phyloP scores from a whole-genome alignment of 192 early-diverging fungal genomes.

The Fimicolochytrium jonesii region DNA sequence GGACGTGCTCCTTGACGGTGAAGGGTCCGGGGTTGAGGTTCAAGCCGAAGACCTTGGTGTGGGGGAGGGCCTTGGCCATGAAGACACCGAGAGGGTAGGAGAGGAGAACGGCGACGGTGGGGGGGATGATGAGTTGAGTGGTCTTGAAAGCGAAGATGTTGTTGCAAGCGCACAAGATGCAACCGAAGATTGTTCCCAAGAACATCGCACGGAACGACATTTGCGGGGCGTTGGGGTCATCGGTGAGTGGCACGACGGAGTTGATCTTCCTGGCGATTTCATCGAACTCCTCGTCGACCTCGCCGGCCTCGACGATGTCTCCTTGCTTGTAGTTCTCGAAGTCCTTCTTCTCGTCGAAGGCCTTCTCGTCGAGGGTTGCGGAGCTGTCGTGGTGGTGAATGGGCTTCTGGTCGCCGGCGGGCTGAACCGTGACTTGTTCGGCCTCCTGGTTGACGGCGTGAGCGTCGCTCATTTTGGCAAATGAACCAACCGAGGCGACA shows the following conservation, averaged over 20 bases:
- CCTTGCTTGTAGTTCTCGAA: slow-evolving; percentile 5
- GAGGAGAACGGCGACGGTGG: slow-evolving; percentile 1
- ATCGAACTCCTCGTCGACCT: slow-evolving; percentile 9
- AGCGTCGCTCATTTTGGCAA: too few relatives aligned
- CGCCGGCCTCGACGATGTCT: background rate
- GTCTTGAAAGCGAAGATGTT: background rate
- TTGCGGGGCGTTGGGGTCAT: background rate
- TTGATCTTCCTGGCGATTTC: slow-evolving; percentile 11
- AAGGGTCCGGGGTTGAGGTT: slow-evolving; percentile 81
- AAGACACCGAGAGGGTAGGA: background rate
- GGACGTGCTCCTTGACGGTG: slow-evolving; percentile 84
- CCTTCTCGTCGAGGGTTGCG: too few relatives aligned
- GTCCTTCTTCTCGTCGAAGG: slow-evolving; percentile 14
- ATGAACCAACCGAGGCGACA: too few relatives aligned
- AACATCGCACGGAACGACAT: slow-evolving; percentile 4
- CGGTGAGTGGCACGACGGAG: slow-evolving; percentile 4
- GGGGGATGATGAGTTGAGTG: slow-evolving; percentile 2
- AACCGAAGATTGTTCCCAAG: slow-evolving; percentile 1
- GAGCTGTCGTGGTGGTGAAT: too few relatives aligned
- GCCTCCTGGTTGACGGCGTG: too few relatives aligned
- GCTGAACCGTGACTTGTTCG: too few relatives aligned
- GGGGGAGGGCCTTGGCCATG: slow-evolving; percentile 21
- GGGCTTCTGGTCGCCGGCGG: too few relatives aligned
- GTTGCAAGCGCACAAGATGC: background rate
- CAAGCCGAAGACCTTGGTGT: slow-evolving; percentile 23